These are phyloP conservation scores for Ogataea zsoltii DNA, from an alignment of 805 yeast species.

Conservation along the genomic window DNA sequence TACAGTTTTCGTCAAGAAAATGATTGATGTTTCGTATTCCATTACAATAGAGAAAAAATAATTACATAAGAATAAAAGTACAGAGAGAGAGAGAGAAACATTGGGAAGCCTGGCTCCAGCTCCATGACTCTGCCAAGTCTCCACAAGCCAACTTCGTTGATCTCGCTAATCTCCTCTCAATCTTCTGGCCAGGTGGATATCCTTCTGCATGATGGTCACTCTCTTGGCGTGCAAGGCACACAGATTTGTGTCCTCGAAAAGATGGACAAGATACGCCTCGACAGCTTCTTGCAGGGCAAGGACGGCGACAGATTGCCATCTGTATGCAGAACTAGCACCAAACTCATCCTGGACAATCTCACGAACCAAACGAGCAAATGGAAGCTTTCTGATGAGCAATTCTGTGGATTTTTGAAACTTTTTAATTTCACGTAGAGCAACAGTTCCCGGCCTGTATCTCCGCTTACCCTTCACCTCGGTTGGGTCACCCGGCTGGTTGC, in stretches of 20 bases:
- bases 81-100: not conserved
- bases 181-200: conserved; percentile 72
- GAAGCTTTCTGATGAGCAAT: conserved; percentile 65
- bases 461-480: conserved; percentile 34
- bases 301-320: conserved; percentile 81
- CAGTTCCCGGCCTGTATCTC: conserved; percentile 61
- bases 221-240: conserved; percentile 80
- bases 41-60: not conserved
- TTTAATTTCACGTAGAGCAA: conserved; percentile 68
- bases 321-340: conserved; percentile 53
- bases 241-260: conserved; percentile 74
- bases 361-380: conserved; percentile 74
- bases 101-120: no score
- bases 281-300: conserved; percentile 80
- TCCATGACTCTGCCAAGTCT: no score
- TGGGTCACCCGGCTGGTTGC: conserved; percentile 60
- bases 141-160: no score
- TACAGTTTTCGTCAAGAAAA: no score
- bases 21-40: no score
- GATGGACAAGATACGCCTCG: conserved; percentile 72
- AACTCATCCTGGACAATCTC: conserved; percentile 67
- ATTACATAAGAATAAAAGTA: conserved; percentile 1
- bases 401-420: conserved; percentile 69
- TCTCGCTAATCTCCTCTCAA: conserved; percentile 20
- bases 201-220: conserved; percentile 85